A percentile compares a stretch with the other conserved stretches of the same genome.
Conservation (phyloP, 1,139 yeast species). For the Protomyces pachydermus region DNA sequence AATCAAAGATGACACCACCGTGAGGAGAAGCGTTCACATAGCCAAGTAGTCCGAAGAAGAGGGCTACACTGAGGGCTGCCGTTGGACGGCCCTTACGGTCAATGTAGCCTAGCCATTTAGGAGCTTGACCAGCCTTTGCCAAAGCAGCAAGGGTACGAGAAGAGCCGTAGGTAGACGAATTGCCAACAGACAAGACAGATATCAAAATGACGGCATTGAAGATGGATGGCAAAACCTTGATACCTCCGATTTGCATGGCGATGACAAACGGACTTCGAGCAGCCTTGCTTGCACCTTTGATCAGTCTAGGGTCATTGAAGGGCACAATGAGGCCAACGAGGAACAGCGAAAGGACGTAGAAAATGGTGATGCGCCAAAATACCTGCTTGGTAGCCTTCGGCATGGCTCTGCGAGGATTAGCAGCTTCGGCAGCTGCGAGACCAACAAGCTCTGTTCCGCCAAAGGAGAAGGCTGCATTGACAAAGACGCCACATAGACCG, state of each 20-base stretch:
- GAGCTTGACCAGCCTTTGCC: constrained; percentile 60
- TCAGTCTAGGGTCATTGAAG: constrained; percentile 49
- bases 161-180: constrained; percentile 63
- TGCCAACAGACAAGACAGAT: constrained; percentile 66
- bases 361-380: constrained; percentile 62
- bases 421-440: constrained; percentile 69
- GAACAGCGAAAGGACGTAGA: constrained; percentile 58
- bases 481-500: constrained; percentile 75
- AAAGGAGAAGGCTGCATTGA: constrained; percentile 83
- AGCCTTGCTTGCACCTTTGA: constrained; percentile 43
- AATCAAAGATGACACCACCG: constrained; percentile 64
- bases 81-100: constrained; percentile 67
- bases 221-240: constrained; percentile 62
- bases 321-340: constrained; percentile 67
- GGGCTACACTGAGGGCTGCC: constrained; percentile 55
- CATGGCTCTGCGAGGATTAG: constrained; percentile 58
- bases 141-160: constrained; percentile 59
- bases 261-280: constrained; percentile 70
- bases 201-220: constrained; percentile 69
- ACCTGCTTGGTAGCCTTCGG: constrained; percentile 65
- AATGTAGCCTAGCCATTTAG: constrained; percentile 51
- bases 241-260: constrained; percentile 64
- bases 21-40: constrained; percentile 67
- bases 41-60: constrained; percentile 59
- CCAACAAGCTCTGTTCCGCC: constrained; percentile 83